Evolutionary conservation across 2,329 filamentous ascomycete species (phyloP).

Genomic region (Davidsoniella neocaledoniae): DNA sequence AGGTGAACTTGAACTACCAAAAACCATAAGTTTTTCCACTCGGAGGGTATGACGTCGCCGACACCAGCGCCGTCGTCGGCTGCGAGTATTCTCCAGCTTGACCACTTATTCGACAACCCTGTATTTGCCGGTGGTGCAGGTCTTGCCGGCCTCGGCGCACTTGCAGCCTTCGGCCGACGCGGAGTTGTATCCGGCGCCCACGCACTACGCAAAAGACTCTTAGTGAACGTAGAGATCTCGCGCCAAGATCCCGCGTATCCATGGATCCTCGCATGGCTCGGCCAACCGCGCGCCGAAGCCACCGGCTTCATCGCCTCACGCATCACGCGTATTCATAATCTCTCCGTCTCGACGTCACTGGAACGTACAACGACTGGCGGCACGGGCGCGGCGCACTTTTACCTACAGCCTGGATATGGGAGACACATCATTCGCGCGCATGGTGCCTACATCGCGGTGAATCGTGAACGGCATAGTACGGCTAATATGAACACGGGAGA

Average conservation of each 20-base stretch:
- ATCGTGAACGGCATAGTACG: slow-evolving; percentile 69
- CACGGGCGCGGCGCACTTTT: slow-evolving; percentile 55
- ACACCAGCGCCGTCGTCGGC: background rate
- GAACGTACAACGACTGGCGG: slow-evolving; percentile 38
- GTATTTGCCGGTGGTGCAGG: slow-evolving; percentile 64
- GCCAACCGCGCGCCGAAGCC: slow-evolving; percentile 50
- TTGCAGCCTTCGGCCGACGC: slow-evolving; percentile 63
- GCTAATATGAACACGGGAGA: slow-evolving; percentile 68
- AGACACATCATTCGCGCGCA: slow-evolving; percentile 75
- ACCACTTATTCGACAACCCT: slow-evolving; percentile 40
- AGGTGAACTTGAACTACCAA: background rate
- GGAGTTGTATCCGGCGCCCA: slow-evolving; percentile 55
- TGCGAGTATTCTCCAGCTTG: slow-evolving; percentile 14
- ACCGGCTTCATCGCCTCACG: slow-evolving; percentile 41
- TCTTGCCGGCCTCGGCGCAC: slow-evolving; percentile 74
- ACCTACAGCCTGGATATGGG: slow-evolving; percentile 80
- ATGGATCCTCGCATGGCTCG: slow-evolving; percentile 92
- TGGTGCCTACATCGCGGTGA: slow-evolving; percentile 74
- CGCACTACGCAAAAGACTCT: slow-evolving; percentile 64
- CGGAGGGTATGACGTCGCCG: background rate
- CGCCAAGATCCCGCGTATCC: slow-evolving; percentile 84
- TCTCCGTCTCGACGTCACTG: slow-evolving; percentile 37
- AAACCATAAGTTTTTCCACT: background rate
- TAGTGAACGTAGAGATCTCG: slow-evolving; percentile 92
- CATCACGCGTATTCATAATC: slow-evolving; percentile 42